Percentiles rank a stretch among this genome's conserved stretches.
Conservation (phyloP, 495 filamentous ascomycete species). For the Rusavskia elegans region DNA sequence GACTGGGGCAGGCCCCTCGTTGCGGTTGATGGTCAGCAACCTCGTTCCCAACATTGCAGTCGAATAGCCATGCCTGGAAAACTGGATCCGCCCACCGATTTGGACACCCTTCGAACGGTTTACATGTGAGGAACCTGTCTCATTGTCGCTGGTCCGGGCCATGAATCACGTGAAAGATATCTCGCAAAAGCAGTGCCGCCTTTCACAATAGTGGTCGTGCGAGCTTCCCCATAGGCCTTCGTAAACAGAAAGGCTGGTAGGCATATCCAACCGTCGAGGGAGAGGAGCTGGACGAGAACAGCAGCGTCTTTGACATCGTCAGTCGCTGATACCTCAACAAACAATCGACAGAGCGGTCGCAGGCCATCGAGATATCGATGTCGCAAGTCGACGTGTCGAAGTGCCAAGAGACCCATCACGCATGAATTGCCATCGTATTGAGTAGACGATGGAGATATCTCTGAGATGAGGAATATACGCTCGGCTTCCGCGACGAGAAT, state of each 20-base stretch:
- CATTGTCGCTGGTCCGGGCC: conserved; percentile 34
- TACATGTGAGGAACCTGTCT: conserved; percentile 26
- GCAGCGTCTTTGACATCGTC: conserved; percentile 39
- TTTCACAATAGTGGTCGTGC: conserved; percentile 34
- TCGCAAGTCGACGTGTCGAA: not conserved
- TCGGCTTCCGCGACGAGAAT: conserved; percentile 33
- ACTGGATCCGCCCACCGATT: conserved; percentile 35
- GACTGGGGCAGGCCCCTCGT: too few relatives aligned
- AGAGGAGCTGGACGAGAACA: conserved; percentile 32
- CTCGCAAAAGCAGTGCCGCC: conserved; percentile 32
- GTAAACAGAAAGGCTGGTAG: conserved; percentile 27
- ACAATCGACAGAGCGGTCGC: too few relatives aligned
- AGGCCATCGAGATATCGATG: not conserved
- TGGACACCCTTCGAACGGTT: conserved; percentile 22
- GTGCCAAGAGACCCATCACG: too few relatives aligned
- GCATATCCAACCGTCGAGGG: conserved; percentile 26
- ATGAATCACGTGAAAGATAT: conserved; percentile 37
- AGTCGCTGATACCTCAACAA: conserved; percentile 5
- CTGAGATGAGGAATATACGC: conserved; percentile 29
- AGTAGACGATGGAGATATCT: conserved; percentile 16
- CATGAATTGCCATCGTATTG: too few relatives aligned
- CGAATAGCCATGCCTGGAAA: conserved; percentile 30
- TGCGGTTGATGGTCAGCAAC: too few relatives aligned
- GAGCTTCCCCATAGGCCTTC: conserved; percentile 31
- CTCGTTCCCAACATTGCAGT: conserved; percentile 27